Conservation (phyloP, 768 basidiomycete species). For the Mycena albidolilacea region DNA sequence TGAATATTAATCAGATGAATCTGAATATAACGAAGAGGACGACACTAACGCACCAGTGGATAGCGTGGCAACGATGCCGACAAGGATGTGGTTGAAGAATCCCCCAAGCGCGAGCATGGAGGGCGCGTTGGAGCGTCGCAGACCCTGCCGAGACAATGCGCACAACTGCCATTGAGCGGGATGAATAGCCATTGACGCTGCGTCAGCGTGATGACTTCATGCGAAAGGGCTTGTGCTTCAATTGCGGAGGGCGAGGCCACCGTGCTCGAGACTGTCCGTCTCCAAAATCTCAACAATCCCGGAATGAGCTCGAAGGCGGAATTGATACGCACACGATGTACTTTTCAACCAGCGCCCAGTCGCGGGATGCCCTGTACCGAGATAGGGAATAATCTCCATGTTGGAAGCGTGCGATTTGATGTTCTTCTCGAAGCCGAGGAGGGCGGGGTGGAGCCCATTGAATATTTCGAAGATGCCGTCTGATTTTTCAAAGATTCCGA, state of each 20-base stretch:
- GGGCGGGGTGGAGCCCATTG: constrained; percentile 19
- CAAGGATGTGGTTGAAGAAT: no score
- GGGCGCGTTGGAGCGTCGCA: no score
- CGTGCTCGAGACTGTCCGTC: background rate
- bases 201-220: no score
- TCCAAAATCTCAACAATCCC: background rate
- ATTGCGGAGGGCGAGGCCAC: background rate
- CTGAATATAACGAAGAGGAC: no score
- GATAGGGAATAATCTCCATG: background rate
- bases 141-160: no score
- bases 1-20: no score
- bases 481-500: background rate
- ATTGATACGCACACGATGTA: background rate
- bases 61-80: no score
- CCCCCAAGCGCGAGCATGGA: no score
- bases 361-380: constrained; percentile 2
- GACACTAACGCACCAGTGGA: background rate
- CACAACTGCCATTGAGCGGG: no score
- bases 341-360: background rate
- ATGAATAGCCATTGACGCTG: no score
- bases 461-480: background rate
- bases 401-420: constrained; percentile 6
- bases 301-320: background rate
- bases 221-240: no score
- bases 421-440: constrained; percentile 12